Evolutionary conservation across 306 rosid genomes (phyloP).

Genomic region (Ceratonia siliqua): DNA sequence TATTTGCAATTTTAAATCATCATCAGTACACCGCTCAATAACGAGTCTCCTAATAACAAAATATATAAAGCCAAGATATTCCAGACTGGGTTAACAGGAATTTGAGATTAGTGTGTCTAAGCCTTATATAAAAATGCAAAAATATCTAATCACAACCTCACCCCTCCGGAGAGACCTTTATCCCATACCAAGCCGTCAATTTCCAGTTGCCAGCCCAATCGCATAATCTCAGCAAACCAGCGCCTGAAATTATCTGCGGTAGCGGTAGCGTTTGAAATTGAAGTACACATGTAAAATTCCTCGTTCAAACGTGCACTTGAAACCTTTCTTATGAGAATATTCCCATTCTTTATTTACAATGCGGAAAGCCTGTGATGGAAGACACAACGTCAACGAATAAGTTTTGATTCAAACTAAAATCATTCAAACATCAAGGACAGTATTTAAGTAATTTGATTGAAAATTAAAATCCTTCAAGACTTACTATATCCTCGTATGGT

Average conservation of each 20-base stretch:
- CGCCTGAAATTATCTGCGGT: slow-evolving; percentile 60
- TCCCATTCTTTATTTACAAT: slow-evolving; percentile 98
- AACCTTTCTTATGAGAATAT: slow-evolving; percentile 91
- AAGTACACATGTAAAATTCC: slow-evolving; percentile 89
- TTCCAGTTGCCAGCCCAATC: not conserved
- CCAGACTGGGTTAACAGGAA: not conserved
- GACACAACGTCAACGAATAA: slow-evolving; percentile 2
- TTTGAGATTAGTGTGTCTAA: not conserved
- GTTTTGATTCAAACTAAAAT: slow-evolving; percentile 4
- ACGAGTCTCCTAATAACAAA: not conserved
- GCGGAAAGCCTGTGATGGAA: slow-evolving; percentile 67
- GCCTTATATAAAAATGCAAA: not conserved
- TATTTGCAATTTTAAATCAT: not conserved
- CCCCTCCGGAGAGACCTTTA: not conserved
- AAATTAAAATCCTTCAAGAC: slow-evolving; percentile 23
- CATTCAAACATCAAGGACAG: not conserved
- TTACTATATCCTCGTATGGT: slow-evolving; percentile 88
- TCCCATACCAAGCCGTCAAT: not conserved
- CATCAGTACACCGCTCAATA: not conserved
- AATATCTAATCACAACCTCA: not conserved
- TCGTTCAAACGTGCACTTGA: slow-evolving; percentile 86
- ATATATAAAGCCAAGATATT: not conserved
- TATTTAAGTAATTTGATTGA: slow-evolving; percentile 4
- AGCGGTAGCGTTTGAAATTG: slow-evolving; percentile 86
- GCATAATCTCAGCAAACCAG: slow-evolving; percentile 7